Evolutionary conservation across 2,329 filamentous ascomycete genomes (phyloP).

Genomic region (Ploettnerulaceae sp.): DNA sequence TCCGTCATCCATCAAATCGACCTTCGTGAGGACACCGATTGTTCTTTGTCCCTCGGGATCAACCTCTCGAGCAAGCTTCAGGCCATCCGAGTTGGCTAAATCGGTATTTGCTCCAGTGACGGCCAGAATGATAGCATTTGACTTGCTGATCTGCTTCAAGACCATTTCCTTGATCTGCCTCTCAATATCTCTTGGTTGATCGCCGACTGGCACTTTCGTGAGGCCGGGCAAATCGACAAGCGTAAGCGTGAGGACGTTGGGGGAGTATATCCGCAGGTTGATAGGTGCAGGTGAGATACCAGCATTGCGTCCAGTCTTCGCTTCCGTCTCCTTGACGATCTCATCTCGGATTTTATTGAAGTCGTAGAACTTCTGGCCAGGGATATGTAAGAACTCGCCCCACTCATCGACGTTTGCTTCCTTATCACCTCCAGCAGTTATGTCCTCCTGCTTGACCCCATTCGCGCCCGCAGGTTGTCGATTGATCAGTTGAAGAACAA

Average conservation of each 20-base stretch:
- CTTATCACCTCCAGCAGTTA: conserved; percentile 68
- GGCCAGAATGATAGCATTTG: conserved; percentile 95
- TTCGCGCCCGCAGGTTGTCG: conserved; percentile 66
- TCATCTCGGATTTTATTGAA: conserved; percentile 98
- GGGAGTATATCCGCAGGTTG: conserved; percentile 97
- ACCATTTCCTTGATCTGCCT: conserved; percentile 97
- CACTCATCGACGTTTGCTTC: conserved; percentile 92
- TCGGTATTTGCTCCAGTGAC: conserved; percentile 97
- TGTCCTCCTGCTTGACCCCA: conserved; percentile 61
- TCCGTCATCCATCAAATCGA: conserved; percentile 97
- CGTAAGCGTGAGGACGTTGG: conserved; percentile 94
- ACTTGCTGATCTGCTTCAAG: conserved; percentile 95
- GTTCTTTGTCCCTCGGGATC: conserved; percentile 96
- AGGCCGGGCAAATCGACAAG: conserved; percentile 94
- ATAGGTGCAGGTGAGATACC: conserved; percentile 96
- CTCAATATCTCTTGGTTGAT: conserved; percentile 95
- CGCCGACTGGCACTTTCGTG: conserved; percentile 93
- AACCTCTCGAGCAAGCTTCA: conserved; percentile 94
- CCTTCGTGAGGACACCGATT: conserved; percentile 97
- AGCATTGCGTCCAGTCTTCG: conserved; percentile 92
- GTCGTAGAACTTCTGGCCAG: conserved; percentile 94
- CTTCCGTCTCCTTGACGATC: conserved; percentile 92
- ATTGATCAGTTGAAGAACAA: conserved; percentile 98
- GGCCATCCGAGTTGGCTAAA: conserved; percentile 95
- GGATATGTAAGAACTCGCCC: conserved; percentile 98